Percentiles rank a stretch among this genome's conserved stretches.
phyloP scores from a whole-genome alignment of 1,284 basidiomycete genomes.

The Abortiporus biennis region DNA sequence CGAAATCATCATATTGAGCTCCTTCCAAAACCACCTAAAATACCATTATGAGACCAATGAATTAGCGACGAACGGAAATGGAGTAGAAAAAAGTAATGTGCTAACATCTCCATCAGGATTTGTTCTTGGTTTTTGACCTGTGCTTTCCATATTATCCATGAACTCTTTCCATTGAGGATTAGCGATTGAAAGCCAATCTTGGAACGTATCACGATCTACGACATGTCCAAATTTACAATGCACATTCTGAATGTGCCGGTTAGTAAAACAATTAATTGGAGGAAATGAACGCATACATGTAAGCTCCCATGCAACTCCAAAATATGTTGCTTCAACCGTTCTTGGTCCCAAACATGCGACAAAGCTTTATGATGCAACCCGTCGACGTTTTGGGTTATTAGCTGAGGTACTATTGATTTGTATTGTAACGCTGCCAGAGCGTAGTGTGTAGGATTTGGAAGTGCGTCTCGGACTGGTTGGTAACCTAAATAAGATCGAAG shows the following conservation, averaged over 20 bases:
- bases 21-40: slow-evolving; percentile 75
- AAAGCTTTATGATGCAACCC: slow-evolving; percentile 81
- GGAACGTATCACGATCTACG: slow-evolving; percentile 65
- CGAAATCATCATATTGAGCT: slow-evolving; percentile 68
- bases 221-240: slow-evolving; percentile 69
- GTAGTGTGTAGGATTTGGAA: slow-evolving; percentile 84
- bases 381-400: slow-evolving; percentile 93
- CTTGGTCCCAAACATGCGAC: slow-evolving; percentile 29
- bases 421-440: slow-evolving; percentile 80
- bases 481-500: slow-evolving; percentile 84
- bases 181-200: slow-evolving; percentile 60
- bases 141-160: slow-evolving; percentile 59
- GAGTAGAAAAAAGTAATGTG: slow-evolving; percentile 8
- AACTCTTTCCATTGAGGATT: slow-evolving; percentile 82
- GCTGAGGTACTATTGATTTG: slow-evolving; percentile 49
- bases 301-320: slow-evolving; percentile 89
- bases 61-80: too few relatives aligned
- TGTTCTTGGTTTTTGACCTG: slow-evolving; percentile 62
- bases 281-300: slow-evolving; percentile 43
- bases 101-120: slow-evolving; percentile 91
- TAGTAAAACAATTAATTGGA: background rate
- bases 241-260: slow-evolving; percentile 45
- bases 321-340: slow-evolving; percentile 40
- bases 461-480: slow-evolving; percentile 71
- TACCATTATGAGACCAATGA: background rate